Base-by-base conservation (phyloP, 106 monocot genomes). In the Alisma plantagoaquatica region DNA sequence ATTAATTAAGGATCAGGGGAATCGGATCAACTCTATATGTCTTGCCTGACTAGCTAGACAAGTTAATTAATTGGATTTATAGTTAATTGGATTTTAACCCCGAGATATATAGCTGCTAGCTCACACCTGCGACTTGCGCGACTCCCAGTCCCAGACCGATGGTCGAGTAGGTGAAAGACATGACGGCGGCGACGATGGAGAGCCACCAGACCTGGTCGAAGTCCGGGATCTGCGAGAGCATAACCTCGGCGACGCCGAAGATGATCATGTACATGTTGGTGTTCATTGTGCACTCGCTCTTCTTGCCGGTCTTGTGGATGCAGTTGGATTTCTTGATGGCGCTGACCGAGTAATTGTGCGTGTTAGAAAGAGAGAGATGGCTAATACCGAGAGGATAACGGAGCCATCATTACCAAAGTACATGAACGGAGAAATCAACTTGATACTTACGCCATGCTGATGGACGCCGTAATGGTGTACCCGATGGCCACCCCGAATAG, bases 201-300 rank as follows among this genome's bases (percentile, higher is more conserved):
- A 83, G 77, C 82, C 82, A 83, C 65, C 57, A 77, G 2, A 83
- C 73, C 24, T 83, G 73, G 68, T 77, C 69, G 28, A 83, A 83
- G 33, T 83, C 73, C 1, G 82, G 82, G 10, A 77, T 77, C 54
- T 83, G 82, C n/a, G 77, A 77, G 56, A 74, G 66, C 7, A 77
- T 1, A 0, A 83, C 33, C 73, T 83, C 57, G 12, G 54, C 52
- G 27, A 74, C 43, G 10, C 82, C 82, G 42, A 83, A 83, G 12
- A 83, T 66, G 70, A 83, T 63, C 82, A 83, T 83, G 61, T 70
- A 74, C 21, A 50, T 54, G 63, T 69, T 83, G 70, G 70, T 73
- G 1, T 61, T 62, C 56, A 56, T 54, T 18, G 59, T 53, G 32
- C 82, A 83, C 3, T 65, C 62, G 5, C 43, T 65, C 31, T 70